Base-by-base conservation (phyloP, 2,329 filamentous ascomycete species). In the Fusarium sp. region DNA sequence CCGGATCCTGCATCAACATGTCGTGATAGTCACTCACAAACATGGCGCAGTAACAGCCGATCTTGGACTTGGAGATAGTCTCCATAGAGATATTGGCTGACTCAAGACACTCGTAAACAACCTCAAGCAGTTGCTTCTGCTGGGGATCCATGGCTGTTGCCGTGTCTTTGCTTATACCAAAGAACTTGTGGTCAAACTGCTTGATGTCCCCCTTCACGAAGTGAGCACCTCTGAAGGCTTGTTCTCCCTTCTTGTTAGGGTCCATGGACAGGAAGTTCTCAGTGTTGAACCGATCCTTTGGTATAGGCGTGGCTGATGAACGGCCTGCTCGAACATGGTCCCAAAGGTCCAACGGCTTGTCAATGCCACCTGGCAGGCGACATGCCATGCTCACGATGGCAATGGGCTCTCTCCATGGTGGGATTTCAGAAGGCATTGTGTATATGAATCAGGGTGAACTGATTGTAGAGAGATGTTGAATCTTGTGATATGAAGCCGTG, bases 161-260 rank as follows among this genome's bases (percentile, higher is more conserved):
- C 0, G 71, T 73, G 11, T 74, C 69, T 58, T 73, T 73, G 53
- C 69, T 73, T 21, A 73, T 73, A 6, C 71, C 71, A 51, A 73
- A 73, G 62, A 73, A 73, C 59, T 73, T 73, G 60, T 73, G 69
- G 49, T 73, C 71, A 39, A 73, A 73, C 60, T 73, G 71, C 49
- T 72, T 73, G 18, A 73, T 65, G 30, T 73, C 71, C 18, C 71
- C 48, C 43, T 72, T 72, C 19, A 73, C 68, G 21, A 73, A 73
- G 43, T 73, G 71, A 10, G 71, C 71, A 13, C 71, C 71, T 43
- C 69, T 62, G 39, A 73, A 72, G 11, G 71, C 71, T 9, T 73
- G 69, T 9, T 58, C 69, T 31, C 71, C 69, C 28, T 69, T 71
- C 49, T 72, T 62, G 30, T 74, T 72, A 26, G 71, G 69, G 21